Base-by-base conservation (phyloP, 1,284 basidiomycete species). In the Boletus mariae region DNA sequence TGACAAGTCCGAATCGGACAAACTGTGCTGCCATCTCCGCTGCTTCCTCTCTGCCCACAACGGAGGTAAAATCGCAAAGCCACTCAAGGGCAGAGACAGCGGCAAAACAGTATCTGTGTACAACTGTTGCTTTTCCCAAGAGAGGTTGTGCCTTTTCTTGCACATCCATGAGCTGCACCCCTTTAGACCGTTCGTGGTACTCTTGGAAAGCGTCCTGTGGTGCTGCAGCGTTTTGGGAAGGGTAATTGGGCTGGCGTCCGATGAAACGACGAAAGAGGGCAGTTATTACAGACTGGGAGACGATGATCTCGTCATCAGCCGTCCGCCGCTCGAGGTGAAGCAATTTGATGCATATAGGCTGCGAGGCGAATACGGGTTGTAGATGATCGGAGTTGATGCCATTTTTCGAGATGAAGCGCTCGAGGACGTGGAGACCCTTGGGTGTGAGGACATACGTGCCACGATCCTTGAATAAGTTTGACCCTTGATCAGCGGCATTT, bases 321-420 rank as follows among this genome's bases (percentile, higher is more conserved):
- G 87, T 83, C 47, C 94, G 84, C 51, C 97, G 83, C 71, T 99
- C 97, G 63, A 99, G 87, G 72, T 99, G 95, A 6, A 99, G 83
- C 9, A 99, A 82, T 73, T 98, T 98, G 82, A 98, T 93, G 75
- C 94, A 98, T 66, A 99, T 98, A 32, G 96, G 94, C 68, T 98
- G 95, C 0, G 90, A 83, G 9, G 86, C 84, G 69, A 98, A 99
- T 43, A 98, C 90, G 46, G 83, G 83, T 59, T 94, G 84, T 23
- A 98, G 83, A 69, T 96, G 89, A 73, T 98, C 94, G 52, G 91
- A 87, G 65, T 86, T 92, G 76, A 99, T 98, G 61, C 97, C 97
- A 71, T 99, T 99, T 79, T 97, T 98, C 72, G 90, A 92, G 78
- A 99, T 98, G 80, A 99, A 99, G 29, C 97, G 87, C 70, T 99